Conservation (phyloP, 805 yeast species). For the Metschnikowia colocasiae region DNA sequence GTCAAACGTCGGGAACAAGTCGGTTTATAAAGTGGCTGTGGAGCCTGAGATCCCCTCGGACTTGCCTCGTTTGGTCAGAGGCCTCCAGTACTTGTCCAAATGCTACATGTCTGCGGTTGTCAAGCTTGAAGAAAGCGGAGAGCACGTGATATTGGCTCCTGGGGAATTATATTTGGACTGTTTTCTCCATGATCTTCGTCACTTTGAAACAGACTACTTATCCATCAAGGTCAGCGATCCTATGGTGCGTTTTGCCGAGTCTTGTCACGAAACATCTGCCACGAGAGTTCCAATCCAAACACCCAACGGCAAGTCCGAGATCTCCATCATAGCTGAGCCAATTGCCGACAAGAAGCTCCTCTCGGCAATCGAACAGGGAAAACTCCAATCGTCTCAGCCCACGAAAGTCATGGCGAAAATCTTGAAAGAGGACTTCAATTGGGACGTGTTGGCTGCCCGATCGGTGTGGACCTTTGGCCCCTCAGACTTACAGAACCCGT, state of each 20-base stretch:
- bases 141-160: conserved; percentile 70
- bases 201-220: conserved; percentile 53
- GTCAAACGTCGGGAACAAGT: conserved; percentile 43
- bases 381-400: conserved; percentile 34
- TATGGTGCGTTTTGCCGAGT: conserved; percentile 72
- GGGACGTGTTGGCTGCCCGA: conserved; percentile 84
- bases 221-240: conserved; percentile 85
- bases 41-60: conserved; percentile 81
- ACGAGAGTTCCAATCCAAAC: conserved; percentile 62
- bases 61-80: conserved; percentile 67
- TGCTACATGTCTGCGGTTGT: conserved; percentile 63
- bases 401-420: conserved; percentile 47
- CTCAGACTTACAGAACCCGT: conserved; percentile 45
- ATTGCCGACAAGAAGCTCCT: conserved; percentile 49
- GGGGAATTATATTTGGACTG: conserved; percentile 91
- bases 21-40: conserved; percentile 76
- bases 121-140: conserved; percentile 87
- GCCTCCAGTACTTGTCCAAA: conserved; percentile 57
- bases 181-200: conserved; percentile 69
- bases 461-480: conserved; percentile 80
- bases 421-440: conserved; percentile 55
- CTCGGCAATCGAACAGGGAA: conserved; percentile 52
- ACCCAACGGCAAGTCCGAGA: conserved; percentile 48
- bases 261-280: conserved; percentile 61
- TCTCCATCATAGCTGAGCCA: conserved; percentile 78